phyloP scores from a whole-genome alignment of 768 basidiomycete species.

The Termitomyces sp. region DNA sequence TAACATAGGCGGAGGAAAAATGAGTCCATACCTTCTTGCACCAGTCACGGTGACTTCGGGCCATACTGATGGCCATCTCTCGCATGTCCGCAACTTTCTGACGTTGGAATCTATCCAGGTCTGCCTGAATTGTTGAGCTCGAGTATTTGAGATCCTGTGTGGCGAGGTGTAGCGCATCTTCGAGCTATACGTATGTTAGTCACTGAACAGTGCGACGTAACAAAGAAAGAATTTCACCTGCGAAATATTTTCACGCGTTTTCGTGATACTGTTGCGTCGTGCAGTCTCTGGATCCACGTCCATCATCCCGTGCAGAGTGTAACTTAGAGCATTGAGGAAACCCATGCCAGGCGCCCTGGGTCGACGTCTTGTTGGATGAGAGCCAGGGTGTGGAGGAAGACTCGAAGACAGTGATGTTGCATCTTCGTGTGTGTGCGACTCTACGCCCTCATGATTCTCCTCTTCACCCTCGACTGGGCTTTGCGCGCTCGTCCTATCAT shows the following conservation, averaged over 20 bases:
- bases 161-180: constrained; percentile 88
- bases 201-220: background rate
- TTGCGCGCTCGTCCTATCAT: constrained; percentile 18
- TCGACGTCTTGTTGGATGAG: constrained; percentile 53
- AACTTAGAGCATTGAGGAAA: constrained; percentile 84
- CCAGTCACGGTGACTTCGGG: constrained; percentile 91
- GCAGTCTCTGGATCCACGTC: constrained; percentile 98
- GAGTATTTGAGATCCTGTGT: constrained; percentile 96
- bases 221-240: constrained; percentile 48
- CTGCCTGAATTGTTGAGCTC: constrained; percentile 93
- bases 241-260: constrained; percentile 92
- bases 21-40: constrained; percentile 74
- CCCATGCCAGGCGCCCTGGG: constrained; percentile 75
- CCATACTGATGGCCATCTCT: constrained; percentile 91
- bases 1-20: background rate
- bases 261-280: constrained; percentile 86
- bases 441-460: constrained; percentile 14
- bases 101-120: constrained; percentile 95
- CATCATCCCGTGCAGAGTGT: constrained; percentile 97
- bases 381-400: constrained; percentile 77
- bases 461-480: constrained; percentile 23
- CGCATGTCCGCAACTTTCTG: constrained; percentile 97
- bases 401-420: constrained; percentile 40
- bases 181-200: constrained; percentile 51
- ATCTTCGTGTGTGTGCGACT: constrained; percentile 23